Base-by-base conservation (phyloP, 1,139 yeast species). In the Zhuliangozyma blackwelliae region DNA sequence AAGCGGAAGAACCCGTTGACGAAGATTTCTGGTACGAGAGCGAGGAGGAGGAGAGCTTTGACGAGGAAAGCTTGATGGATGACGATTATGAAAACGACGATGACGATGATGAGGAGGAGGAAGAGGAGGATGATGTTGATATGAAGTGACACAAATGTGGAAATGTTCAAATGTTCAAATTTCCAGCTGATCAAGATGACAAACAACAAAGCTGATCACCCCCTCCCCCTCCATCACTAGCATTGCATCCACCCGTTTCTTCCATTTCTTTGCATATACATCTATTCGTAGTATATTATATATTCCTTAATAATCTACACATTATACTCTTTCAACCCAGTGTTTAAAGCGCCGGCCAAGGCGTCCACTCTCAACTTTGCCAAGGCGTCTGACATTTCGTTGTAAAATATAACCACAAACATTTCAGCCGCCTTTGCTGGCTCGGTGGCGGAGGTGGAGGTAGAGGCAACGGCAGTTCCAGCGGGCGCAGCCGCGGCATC, bases 11-110 rank as follows among this genome's bases (percentile, higher is more conserved):
- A 29, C 48, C 45, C 8, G 82, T 82, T 19, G 95, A 85, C 50
- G 95, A 86, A 48, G 92, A 84, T 52, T 86, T 85, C 54, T 86
- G 95, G 94, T 83, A 81, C 59, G 92, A 83, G 54, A 72, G 81
- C 47, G 87, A 79, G 39, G 76, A 66, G 40, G 69, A 68, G 44
- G 75, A 69, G 44, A 64, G 72, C 49, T 68, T 68, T 48, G 75
- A 75, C 43, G 85, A 79, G 47, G 79, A 68, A 43, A 69, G 75
- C 53, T 59, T 70, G 40, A 69, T 69, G 75, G 77, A 71, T 48
- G 75, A 66, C 46, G 63, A 63, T 58, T 72, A 76, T 34, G 79
- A 75, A 43, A 79, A 72, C 37, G 72, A 77, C 40, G 78, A 73
- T 7, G 79, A 74, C 13, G 82, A 71, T 16, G 83, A 74, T 7